Evolutionary conservation across 371 early-diverging fungal genomes (phyloP).

Genomic region (Mortierella sp.): DNA sequence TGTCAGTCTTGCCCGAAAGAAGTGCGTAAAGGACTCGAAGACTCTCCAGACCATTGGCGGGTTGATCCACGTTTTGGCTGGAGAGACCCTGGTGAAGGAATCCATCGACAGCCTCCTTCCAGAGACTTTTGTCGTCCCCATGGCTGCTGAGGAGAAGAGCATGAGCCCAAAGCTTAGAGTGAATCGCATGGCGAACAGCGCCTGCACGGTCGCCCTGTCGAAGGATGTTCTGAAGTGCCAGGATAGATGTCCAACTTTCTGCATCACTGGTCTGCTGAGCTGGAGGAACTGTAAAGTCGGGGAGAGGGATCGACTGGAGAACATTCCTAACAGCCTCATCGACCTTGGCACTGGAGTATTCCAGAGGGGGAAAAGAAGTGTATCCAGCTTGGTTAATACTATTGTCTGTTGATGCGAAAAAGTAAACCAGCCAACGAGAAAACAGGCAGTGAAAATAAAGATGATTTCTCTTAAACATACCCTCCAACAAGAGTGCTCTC

Average conservation of each 20-base stretch:
- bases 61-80: conserved; percentile 9
- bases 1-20: conserved; percentile 75
- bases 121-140: conserved; percentile 83
- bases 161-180: conserved; percentile 86
- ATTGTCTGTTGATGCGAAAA: neutral
- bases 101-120: conserved; percentile 78
- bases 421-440: neutral
- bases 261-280: conserved; percentile 50
- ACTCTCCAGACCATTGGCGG: conserved; percentile 64
- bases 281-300: conserved; percentile 27
- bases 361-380: neutral
- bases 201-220: conserved; percentile 78
- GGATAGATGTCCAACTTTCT: conserved; percentile 29
- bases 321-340: conserved; percentile 64
- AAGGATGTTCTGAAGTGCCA: conserved; percentile 69
- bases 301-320: conserved; percentile 52
- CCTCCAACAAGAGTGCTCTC: conserved; percentile 74
- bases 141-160: conserved; percentile 87
- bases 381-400: no score
- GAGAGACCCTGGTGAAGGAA: conserved; percentile 74
- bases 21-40: conserved; percentile 78
- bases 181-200: conserved; percentile 80
- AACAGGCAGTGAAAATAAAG: neutral
- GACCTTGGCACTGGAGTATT: conserved; percentile 58
- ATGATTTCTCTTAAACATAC: conserved; percentile 57